Conservation (phyloP, 768 basidiomycete genomes). For the Macrolepiota albuminosa region DNA sequence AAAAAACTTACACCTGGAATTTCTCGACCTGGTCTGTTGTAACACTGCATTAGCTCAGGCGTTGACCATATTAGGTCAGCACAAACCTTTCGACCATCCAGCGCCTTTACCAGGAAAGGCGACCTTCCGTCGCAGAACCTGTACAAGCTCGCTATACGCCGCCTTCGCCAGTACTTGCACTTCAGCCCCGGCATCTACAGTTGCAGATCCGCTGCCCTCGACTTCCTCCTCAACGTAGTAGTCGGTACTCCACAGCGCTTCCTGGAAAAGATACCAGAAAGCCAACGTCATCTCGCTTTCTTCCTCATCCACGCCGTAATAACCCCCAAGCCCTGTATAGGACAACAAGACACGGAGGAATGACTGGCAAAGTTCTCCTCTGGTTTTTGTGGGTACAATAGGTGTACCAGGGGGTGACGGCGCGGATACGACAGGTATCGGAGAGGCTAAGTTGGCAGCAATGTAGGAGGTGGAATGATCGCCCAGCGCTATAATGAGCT, state of each 20-base stretch:
- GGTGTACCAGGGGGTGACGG: constrained; percentile 15
- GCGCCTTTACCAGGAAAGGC: constrained; percentile 56
- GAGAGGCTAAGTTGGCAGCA: constrained; percentile 59
- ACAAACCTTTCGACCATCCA: constrained; percentile 68
- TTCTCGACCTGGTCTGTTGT: constrained; percentile 70
- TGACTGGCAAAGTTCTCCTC: constrained; percentile 55
- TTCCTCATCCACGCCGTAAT: constrained; percentile 80
- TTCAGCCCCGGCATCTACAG: constrained; percentile 27
- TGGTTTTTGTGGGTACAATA: constrained; percentile 23
- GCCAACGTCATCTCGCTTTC: constrained; percentile 83
- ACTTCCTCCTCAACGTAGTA: constrained; percentile 33
- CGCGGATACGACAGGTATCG: constrained; percentile 27
- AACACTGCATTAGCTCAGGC: not conserved
- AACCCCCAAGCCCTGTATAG: constrained; percentile 69
- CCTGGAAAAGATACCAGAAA: constrained; percentile 91
- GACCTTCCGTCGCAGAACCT: constrained; percentile 66
- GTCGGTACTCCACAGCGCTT: constrained; percentile 72
- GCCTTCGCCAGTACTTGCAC: constrained; percentile 51
- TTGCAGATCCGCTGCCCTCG: not conserved
- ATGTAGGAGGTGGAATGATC: constrained; percentile 84
- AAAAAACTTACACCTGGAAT: constrained; percentile 62
- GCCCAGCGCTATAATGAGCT: constrained; percentile 74
- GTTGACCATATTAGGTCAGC: not conserved
- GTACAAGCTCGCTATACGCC: constrained; percentile 77
- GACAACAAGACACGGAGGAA: constrained; percentile 69